Base-by-base conservation (phyloP, 345 rosid species). In the Pistacia vera region DNA sequence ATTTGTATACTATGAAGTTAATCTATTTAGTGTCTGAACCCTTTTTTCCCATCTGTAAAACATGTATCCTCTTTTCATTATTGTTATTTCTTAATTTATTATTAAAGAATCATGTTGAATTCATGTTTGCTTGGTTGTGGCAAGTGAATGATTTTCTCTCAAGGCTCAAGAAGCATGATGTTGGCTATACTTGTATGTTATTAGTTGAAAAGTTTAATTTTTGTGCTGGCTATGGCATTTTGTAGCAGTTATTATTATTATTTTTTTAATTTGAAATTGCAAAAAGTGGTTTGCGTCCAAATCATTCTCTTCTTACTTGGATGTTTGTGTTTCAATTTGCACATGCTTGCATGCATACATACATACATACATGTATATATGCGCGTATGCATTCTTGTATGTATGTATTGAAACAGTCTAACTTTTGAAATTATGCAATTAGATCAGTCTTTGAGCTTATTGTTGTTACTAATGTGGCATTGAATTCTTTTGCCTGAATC, bases 301-400 rank as follows among this genome's bases (percentile, higher is more conserved):
- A 9, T 2, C 3, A 63, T 41, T 28, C 8, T 9, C 18, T 10
- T 18, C n/a, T 4, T 38, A n/a, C 74, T 4, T 69, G 66, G 33
- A 62, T 44, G 62, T 62, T 69, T 79, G 68, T 20, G n/a, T 30
- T 25, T 49, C 56, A 68, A 11, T 56, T 68, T 49, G 13, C 10
- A 13, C 56, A 38, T 38, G 41, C 41, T 4, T 38, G 7, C 41
- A 38, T 38, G 7, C 41, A 38, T 6, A 38, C 41, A 38, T 5
- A 38, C 41, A 38, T 5, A 3, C 41, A 38, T 38, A 38, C 5
- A 36, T 36, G 3, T 25, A 25, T 36, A 36, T 36, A 36, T 36
- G 41, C 41, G 5, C 2, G 41, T 5, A 2, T 36, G 41, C 5
- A 38, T 38, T 4, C 41, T 4, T 38, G 41, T 4, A 38, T 6